phyloP scores from a whole-genome alignment of 805 yeast genomes.

The Ogataea parapolymorpha region DNA sequence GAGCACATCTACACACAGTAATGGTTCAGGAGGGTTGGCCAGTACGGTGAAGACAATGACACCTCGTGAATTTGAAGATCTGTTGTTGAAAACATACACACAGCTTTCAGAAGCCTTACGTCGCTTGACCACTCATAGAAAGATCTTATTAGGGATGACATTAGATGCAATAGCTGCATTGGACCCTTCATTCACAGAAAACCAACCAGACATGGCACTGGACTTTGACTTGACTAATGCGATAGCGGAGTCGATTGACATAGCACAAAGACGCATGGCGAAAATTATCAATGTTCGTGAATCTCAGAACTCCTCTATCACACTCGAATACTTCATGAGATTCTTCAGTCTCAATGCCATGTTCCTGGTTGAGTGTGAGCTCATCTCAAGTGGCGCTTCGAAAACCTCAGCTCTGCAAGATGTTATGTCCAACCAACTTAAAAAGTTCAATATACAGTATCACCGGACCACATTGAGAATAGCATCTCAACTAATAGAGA shows the following conservation, averaged over 20 bases:
- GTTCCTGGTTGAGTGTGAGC: conserved; percentile 81
- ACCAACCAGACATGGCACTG: conserved; percentile 42
- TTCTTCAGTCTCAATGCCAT: conserved; percentile 63
- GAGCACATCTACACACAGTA: conserved; percentile 24
- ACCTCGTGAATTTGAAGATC: conserved; percentile 69
- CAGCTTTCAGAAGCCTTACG: conserved; percentile 69
- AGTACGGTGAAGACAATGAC: conserved; percentile 61
- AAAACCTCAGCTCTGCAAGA: conserved; percentile 60
- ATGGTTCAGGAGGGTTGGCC: conserved; percentile 29
- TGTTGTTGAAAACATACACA: conserved; percentile 60
- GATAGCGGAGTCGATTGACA: conserved; percentile 63
- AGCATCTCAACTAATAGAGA: conserved; percentile 50
- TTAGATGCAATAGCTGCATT: conserved; percentile 40
- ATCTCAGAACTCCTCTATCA: conserved; percentile 58
- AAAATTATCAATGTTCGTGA: conserved; percentile 75
- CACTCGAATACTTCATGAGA: conserved; percentile 60
- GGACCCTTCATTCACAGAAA: conserved; percentile 27
- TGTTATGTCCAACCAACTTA: conserved; percentile 63
- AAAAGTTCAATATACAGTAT: conserved; percentile 51
- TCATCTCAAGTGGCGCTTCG: conserved; percentile 62
- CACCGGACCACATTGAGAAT: conserved; percentile 49
- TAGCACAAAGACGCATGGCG: conserved; percentile 72
- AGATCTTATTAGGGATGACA: conserved; percentile 69
- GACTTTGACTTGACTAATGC: conserved; percentile 65
- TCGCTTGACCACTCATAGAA: conserved; percentile 75